Base-by-base conservation (phyloP, 257 asterid species). In the Gentiana straminea region DNA sequence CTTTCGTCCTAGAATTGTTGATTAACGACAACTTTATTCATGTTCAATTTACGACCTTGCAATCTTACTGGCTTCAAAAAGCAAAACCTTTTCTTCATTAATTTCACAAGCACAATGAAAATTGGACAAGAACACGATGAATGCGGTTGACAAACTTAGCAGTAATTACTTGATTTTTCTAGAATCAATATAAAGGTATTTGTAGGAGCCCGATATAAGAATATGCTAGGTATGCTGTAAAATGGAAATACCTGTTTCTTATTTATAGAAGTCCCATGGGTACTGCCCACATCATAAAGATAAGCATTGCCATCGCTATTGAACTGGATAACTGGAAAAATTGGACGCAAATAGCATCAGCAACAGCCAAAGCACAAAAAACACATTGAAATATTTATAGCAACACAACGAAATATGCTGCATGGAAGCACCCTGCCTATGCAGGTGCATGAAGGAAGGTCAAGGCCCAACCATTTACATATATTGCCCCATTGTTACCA, bases 191-290 rank as follows among this genome's bases (percentile, higher is more conserved):
- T 13, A 43, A 12, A 44, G 24, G 24, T 24, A 24, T 24, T 24
- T 24, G 24, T 24, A 24, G 24, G 24, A 15, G 1, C 24, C 24
- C 24, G 24, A 58, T 44, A 13, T 8, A 34, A 8, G 10, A 24
- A 10, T 4, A 11, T 57, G 46, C 46, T 8, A 47, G 45, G 12
- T 13, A 49, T 12, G 11, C 9, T 24, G 24, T 24, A 24, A 24
- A 24, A 24, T 24, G 24, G 24, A 24, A 41, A 35, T 70, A 92
- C 98, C 97, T 92, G 84, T 35, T 70, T 87, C 74, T 92, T 92
- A 81, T 92, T 92, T 61, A 92, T 62, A 59, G 64, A 88, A 33
- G 98, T 87, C 72, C 97, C 98, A 13, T 92, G 98, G 34, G 97
- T 92, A 57, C 98, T 92, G 43, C 86, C 95, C 65, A 85, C 80